phyloP scores from a whole-genome alignment of 148 eudicot species.

The Silene conica region DNA sequence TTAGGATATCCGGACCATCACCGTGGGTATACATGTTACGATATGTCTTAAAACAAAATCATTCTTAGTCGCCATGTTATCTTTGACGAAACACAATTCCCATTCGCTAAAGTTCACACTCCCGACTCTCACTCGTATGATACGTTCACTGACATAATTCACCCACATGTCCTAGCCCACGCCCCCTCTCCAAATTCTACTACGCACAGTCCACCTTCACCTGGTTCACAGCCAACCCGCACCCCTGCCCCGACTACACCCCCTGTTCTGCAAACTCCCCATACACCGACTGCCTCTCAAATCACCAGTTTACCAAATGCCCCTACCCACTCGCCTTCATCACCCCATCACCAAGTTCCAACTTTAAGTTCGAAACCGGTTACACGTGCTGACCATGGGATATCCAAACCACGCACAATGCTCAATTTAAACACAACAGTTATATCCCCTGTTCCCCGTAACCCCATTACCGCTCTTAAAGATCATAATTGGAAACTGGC shows the following conservation, averaged over 20 bases:
- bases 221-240: background rate
- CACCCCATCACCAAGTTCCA: background rate
- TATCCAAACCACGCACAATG: background rate
- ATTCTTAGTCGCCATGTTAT: too few species aligned
- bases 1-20: background rate
- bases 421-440: background rate
- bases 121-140: too few species aligned
- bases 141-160: too few species aligned
- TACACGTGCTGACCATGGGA: constrained; percentile 1
- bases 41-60: background rate
- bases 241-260: background rate
- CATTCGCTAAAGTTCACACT: too few species aligned
- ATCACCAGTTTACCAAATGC: background rate
- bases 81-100: background rate
- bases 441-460: too few species aligned
- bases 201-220: background rate
- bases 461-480: too few species aligned
- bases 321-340: background rate
- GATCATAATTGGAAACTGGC: too few species aligned
- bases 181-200: background rate
- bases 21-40: background rate
- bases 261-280: background rate
- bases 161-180: background rate
- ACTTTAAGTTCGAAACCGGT: background rate
- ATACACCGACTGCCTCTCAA: background rate